Percentiles rank a stretch among this genome's conserved stretches.
Evolutionary conservation across 176 grass and related monocot genomes (phyloP).

Genomic region (Zoysia pacifica): DNA sequence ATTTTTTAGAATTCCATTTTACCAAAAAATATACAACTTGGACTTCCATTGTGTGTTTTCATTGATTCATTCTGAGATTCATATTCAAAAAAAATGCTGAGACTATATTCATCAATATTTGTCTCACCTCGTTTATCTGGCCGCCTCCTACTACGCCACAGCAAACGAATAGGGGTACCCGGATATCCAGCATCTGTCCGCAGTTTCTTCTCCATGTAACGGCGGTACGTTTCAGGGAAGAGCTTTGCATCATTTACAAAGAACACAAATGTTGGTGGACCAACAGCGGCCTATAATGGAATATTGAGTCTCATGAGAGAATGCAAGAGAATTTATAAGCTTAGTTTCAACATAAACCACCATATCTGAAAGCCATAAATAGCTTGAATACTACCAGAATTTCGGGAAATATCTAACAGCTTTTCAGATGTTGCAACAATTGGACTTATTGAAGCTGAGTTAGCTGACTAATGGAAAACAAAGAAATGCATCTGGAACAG

Average conservation of each 20-base stretch:
- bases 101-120: not conserved
- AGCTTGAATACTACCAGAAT: not conserved
- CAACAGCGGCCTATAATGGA: slow-evolving; percentile 65
- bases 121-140: slow-evolving; percentile 59
- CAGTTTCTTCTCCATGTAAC: slow-evolving; percentile 97
- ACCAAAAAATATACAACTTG: not conserved
- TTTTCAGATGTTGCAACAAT: not conserved
- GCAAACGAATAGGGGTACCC: slow-evolving; percentile 79
- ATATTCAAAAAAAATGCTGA: not conserved
- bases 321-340: not conserved
- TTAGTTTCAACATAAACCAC: slow-evolving; percentile 8
- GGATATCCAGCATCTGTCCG: slow-evolving; percentile 82
- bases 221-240: slow-evolving; percentile 76
- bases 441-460: not conserved
- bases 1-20: not conserved
- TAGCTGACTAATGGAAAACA: not conserved
- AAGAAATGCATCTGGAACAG: not conserved
- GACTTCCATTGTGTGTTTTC: not conserved
- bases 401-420: not conserved
- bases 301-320: not conserved
- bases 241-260: slow-evolving; percentile 95
- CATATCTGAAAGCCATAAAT: slow-evolving; percentile 14
- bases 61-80: not conserved
- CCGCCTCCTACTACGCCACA: slow-evolving; percentile 83
- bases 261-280: slow-evolving; percentile 92